Percentiles rank a stretch among this genome's conserved stretches.
Conservation (phyloP, 2,329 filamentous ascomycete genomes). For the Microthyrium microscopicum region DNA sequence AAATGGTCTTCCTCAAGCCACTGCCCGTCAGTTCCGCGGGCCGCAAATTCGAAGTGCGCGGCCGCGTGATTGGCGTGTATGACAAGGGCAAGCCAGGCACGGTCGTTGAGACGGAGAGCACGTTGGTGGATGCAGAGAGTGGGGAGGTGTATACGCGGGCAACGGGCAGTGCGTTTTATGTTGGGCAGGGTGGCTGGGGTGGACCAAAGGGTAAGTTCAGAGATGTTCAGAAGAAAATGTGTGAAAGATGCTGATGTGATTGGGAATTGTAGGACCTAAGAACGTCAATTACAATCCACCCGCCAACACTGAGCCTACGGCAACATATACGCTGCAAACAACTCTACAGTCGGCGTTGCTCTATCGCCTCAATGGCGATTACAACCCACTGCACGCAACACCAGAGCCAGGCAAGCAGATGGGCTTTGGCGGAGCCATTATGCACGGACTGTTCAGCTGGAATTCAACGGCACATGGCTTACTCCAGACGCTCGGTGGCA, state of each 20-base stretch:
- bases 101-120: conserved; percentile 63
- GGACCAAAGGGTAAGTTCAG: conserved; percentile 58
- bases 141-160: conserved; percentile 57
- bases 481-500: conserved; percentile 54
- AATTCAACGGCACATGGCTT: conserved; percentile 62
- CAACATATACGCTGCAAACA: conserved; percentile 52
- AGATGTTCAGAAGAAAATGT: background rate
- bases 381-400: conserved; percentile 81
- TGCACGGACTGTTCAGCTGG: conserved; percentile 80
- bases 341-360: conserved; percentile 47
- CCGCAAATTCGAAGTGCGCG: conserved; percentile 56
- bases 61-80: conserved; percentile 69
- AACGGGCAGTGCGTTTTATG: conserved; percentile 58
- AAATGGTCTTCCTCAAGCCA: conserved; percentile 59
- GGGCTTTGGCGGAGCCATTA: conserved; percentile 79
- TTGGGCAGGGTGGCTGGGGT: conserved; percentile 70
- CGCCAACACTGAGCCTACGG: conserved; percentile 53
- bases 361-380: conserved; percentile 69
- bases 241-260: background rate
- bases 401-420: conserved; percentile 74
- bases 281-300: conserved; percentile 66
- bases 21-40: conserved; percentile 57
- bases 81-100: conserved; percentile 77
- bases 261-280: conserved; percentile 37
- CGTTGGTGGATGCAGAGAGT: conserved; percentile 52